Evolutionary conservation across 2,329 filamentous ascomycete genomes (phyloP).

Genomic region (Beauveria brongniartii): DNA sequence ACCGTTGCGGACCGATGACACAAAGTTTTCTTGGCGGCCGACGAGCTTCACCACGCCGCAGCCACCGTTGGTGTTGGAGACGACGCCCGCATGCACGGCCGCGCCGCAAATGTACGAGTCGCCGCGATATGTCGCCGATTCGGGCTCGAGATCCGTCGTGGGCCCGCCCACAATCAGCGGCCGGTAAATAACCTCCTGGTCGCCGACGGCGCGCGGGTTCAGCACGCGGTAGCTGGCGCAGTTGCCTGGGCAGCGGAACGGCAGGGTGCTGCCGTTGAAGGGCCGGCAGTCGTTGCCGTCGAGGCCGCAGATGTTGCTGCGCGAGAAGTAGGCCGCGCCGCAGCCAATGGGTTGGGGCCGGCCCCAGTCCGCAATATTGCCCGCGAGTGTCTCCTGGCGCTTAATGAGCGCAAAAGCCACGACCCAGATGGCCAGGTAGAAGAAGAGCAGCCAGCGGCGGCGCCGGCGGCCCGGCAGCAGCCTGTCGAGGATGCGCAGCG

Average conservation of each 20-base stretch:
- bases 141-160: slow-evolving; percentile 29
- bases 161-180: slow-evolving; percentile 64
- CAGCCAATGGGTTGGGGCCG: slow-evolving; percentile 58
- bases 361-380: slow-evolving; percentile 61
- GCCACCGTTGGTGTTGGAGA: slow-evolving; percentile 63
- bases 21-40: slow-evolving; percentile 58
- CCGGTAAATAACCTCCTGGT: slow-evolving; percentile 55
- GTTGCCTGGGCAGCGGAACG: slow-evolving; percentile 68
- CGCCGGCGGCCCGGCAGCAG: slow-evolving; percentile 53
- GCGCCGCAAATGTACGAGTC: slow-evolving; percentile 84
- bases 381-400: slow-evolving; percentile 49
- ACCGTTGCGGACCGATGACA: slow-evolving; percentile 58
- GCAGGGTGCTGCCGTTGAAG: slow-evolving; percentile 60
- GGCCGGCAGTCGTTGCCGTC: slow-evolving; percentile 69
- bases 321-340: slow-evolving; percentile 59
- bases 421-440: slow-evolving; percentile 60
- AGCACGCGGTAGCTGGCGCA: slow-evolving; percentile 58
- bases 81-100: slow-evolving; percentile 75
- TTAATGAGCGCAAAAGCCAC: slow-evolving; percentile 61
- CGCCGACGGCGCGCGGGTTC: slow-evolving; percentile 68
- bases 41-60: slow-evolving; percentile 73
- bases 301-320: slow-evolving; percentile 64
- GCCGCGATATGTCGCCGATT: slow-evolving; percentile 63
- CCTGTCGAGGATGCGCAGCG: slow-evolving; percentile 53
- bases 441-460: slow-evolving; percentile 48